These are phyloP conservation scores for Pichia thaimueangensis DNA, from an alignment of 805 yeast species.

Conservation along the genomic window DNA sequence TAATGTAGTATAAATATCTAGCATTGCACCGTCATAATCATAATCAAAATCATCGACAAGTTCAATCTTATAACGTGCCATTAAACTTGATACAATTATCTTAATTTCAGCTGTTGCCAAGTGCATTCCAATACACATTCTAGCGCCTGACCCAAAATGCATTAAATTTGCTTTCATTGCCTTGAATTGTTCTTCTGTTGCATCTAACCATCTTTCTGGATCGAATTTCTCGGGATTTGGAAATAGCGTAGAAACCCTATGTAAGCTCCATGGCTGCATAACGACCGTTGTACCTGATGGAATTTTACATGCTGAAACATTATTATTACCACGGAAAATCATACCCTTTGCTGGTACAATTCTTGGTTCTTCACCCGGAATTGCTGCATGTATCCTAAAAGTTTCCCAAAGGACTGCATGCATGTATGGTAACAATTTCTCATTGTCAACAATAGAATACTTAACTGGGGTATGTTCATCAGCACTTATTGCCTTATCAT, in stretches of 20 bases:
- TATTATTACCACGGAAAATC: conserved; percentile 23
- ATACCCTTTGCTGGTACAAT: conserved; percentile 33
- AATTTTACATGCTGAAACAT: conserved; percentile 25
- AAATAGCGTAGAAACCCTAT: conserved; percentile 44
- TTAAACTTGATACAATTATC: conserved; percentile 45
- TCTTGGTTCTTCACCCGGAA: conserved; percentile 71
- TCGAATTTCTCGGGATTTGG: conserved; percentile 38
- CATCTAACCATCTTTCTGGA: conserved; percentile 58
- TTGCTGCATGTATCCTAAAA: conserved; percentile 58
- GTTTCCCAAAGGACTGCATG: conserved; percentile 59
- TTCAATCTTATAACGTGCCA: conserved; percentile 37
- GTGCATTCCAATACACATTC: conserved; percentile 73
- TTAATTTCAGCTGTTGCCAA: conserved; percentile 64
- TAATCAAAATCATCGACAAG: conserved; percentile 25
- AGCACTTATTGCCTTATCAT: conserved; percentile 18
- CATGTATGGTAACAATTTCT: conserved; percentile 39
- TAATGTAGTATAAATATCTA: conserved; percentile 28
- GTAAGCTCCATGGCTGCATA: conserved; percentile 61
- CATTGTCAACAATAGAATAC: conserved; percentile 40
- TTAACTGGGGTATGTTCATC: conserved; percentile 21
- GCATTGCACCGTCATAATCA: conserved; percentile 19
- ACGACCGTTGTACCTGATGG: conserved; percentile 54
- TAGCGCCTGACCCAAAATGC: conserved; percentile 66
- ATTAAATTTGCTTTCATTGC: conserved; percentile 48
- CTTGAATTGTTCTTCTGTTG: conserved; percentile 33